A percentile compares a stretch with the other conserved stretches of the same genome.
phyloP scores from a whole-genome alignment of 106 monocot species.

The Dendrobium huoshanense region DNA sequence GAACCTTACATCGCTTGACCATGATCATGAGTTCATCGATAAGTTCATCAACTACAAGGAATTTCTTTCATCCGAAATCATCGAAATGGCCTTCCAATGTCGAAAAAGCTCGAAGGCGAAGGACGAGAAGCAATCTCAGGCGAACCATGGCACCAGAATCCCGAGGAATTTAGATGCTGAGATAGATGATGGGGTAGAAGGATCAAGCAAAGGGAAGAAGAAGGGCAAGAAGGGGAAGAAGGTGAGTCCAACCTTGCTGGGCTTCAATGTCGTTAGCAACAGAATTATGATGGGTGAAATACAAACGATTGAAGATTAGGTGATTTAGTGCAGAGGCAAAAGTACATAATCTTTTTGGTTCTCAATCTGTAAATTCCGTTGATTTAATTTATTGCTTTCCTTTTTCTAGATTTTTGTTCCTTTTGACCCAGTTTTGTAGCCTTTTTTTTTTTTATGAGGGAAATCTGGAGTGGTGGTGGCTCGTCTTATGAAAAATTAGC shows the following conservation, averaged over 20 bases:
- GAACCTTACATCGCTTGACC: conserved; percentile 74
- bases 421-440: neutral
- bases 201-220: conserved; percentile 52
- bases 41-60: conserved; percentile 72
- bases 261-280: conserved; percentile 88
- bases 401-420: neutral
- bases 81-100: conserved; percentile 69
- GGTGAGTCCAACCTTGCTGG: conserved; percentile 56
- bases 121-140: no score
- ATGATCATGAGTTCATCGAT: conserved; percentile 69
- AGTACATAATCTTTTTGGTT: neutral
- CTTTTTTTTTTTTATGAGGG: neutral
- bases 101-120: neutral
- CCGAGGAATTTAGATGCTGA: conserved; percentile 13
- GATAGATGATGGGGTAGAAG: conserved; percentile 21
- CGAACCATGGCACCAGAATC: neutral
- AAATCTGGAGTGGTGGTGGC: no score
- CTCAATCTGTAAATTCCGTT: neutral
- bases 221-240: conserved; percentile 95
- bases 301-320: conserved; percentile 66
- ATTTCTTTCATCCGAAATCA: conserved; percentile 64
- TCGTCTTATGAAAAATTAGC: no score
- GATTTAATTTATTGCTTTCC: neutral
- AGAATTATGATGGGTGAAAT: conserved; percentile 99
- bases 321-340: neutral